Conservation (phyloP, 1,284 basidiomycete species). For the Retiboletus flavoniger region DNA sequence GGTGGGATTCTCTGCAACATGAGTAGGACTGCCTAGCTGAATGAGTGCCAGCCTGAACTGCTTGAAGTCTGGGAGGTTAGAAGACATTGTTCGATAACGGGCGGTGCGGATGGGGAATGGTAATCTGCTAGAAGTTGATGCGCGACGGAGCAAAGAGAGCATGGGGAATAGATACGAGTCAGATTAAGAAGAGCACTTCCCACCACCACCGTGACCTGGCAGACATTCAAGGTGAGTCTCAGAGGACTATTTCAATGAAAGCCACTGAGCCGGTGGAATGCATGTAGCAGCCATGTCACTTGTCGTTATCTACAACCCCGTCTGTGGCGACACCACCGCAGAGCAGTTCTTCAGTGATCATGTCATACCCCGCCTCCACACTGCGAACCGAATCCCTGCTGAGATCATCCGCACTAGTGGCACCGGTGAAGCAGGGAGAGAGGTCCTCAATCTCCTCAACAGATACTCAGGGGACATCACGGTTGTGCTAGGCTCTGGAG, state of each 20-base stretch:
- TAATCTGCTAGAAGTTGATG: constrained; percentile 1
- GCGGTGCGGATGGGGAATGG: not conserved
- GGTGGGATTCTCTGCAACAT: constrained; percentile 37
- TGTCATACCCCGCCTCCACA: constrained; percentile 63
- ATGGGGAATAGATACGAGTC: constrained; percentile 12
- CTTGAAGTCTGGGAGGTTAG: constrained; percentile 47
- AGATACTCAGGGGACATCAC: constrained; percentile 35
- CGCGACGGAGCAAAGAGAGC: constrained; percentile 18
- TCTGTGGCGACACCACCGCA: constrained; percentile 43
- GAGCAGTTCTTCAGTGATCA: constrained; percentile 52
- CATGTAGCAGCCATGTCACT: constrained; percentile 36
- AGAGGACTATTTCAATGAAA: not conserved
- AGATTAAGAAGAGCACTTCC: not conserved
- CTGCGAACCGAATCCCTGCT: constrained; percentile 39
- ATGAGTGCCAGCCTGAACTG: constrained; percentile 84
- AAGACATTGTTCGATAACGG: constrained; percentile 27
- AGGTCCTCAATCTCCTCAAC: constrained; percentile 46
- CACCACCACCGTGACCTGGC: not conserved
- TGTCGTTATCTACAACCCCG: constrained; percentile 54
- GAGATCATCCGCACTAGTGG: constrained; percentile 51
- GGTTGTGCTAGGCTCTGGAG: constrained; percentile 76
- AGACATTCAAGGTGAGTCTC: constrained; percentile 9
- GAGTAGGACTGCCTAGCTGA: constrained; percentile 73
- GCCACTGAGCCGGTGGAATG: not conserved
- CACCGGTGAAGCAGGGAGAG: constrained; percentile 57